Base-by-base conservation (phyloP, 345 rosid species). In the Melastoma malabathricum region DNA sequence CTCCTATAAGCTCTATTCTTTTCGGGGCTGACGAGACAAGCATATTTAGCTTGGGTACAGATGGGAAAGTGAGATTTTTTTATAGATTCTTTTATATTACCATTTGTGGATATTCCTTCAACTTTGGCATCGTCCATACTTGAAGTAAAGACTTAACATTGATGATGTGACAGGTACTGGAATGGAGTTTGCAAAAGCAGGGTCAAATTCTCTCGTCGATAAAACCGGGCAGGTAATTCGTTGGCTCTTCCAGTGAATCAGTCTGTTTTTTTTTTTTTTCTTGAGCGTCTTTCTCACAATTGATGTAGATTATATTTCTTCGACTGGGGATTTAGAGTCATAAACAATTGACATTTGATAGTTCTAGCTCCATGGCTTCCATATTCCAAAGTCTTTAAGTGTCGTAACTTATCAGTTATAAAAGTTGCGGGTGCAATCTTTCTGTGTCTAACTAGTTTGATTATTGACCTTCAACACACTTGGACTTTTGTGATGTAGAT, bases 121-220 rank as follows among this genome's bases (percentile, higher is more conserved):
- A 18, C 18, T 19, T 15, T n/a, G 46, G 46, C 10, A 25, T 47
- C 10, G 18, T 15, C 19, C 43, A 55, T 66, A 29, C 9, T 10
- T 23, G n/a, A n/a, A n/a, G n/a, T n/a, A 52, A 55, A 57, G 31
- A 46, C 55, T 55, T 34, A n/a, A 23, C 27, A 55, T 52, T 29
- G 49, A 55, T 48, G 29, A 18, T 29, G 17, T 58, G 45, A 39
- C 67, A 82, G 89, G 72, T 82, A 47, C 63, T 79, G 55, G 89
- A 82, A 51, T 82, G 89, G 89, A 82, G 89, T 70, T 74, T 82
- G 79, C 89, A 82, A 53, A 79, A 79, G 56, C 85, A 82, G 61
- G 89, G 85, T 38, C 80, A 66, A 22, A 63, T 82, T 61, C 81
- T 82, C 54, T 82, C 85, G 89, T 79, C 89, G 43, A 77, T 74